These are phyloP conservation scores for Catharanthus roseus DNA, from an alignment of 257 asterid species.

Conservation along the genomic window DNA sequence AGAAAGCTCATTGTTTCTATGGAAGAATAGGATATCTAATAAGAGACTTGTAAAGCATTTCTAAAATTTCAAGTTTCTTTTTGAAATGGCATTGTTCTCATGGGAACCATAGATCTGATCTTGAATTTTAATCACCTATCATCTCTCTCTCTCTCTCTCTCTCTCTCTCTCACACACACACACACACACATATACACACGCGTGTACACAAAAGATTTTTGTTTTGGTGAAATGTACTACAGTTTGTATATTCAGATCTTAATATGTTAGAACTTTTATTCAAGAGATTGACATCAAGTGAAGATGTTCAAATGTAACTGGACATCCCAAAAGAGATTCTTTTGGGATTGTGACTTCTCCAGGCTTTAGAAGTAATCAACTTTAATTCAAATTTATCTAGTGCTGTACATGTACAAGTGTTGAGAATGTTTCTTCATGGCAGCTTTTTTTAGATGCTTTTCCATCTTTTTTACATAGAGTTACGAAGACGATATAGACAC, in stretches of 20 bases:
- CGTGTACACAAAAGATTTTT: too few relatives aligned
- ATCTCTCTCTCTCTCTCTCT: not conserved
- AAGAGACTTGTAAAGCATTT: not conserved
- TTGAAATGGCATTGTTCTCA: not conserved
- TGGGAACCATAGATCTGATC: not conserved
- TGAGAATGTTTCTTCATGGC: not conserved
- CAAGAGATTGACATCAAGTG: not conserved
- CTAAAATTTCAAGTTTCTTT: not conserved
- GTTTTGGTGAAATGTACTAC: not conserved
- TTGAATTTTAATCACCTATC: not conserved
- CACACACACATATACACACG: too few relatives aligned
- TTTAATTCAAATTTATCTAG: not conserved
- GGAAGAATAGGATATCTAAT: not conserved
- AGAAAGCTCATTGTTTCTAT: too few relatives aligned
- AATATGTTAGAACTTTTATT: not conserved
- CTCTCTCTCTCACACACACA: not conserved
- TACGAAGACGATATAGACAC: too few relatives aligned
- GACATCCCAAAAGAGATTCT: not conserved
- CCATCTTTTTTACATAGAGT: not conserved
- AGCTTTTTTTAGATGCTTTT: constrained; percentile 1
- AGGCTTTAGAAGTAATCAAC: not conserved
- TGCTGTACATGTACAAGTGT: not conserved
- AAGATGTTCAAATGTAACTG: constrained; percentile 1
- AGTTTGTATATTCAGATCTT: not conserved
- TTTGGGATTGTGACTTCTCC: not conserved